These are phyloP conservation scores for Marasmius sp. DNA, from an alignment of 1,284 basidiomycete genomes.

Conservation along the genomic window DNA sequence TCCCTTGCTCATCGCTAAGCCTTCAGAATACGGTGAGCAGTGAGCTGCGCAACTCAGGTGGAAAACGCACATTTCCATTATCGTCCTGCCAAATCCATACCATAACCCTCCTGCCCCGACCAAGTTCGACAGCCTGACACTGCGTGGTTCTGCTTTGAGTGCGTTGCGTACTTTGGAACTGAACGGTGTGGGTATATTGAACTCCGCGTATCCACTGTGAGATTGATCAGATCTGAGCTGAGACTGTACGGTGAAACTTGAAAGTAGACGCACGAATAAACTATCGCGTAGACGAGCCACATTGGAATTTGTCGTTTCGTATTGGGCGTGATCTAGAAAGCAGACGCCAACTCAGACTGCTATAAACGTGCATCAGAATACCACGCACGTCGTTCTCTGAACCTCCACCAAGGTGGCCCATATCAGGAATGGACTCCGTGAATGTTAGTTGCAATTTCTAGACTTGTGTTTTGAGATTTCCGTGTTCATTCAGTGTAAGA, in stretches of 20 bases:
- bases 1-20: constrained; percentile 67
- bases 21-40: constrained; percentile 33
- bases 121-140: constrained; percentile 75
- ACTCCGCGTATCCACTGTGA: constrained; percentile 80
- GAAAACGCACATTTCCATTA: constrained; percentile 72
- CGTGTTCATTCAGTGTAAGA: not conserved
- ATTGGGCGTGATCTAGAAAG: constrained; percentile 62
- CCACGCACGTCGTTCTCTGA: constrained; percentile 76
- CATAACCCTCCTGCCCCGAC: constrained; percentile 87
- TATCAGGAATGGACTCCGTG: constrained; percentile 78
- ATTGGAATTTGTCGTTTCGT: constrained; percentile 81
- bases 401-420: constrained; percentile 86
- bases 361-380: constrained; percentile 9
- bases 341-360: constrained; percentile 3
- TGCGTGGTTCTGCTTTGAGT: constrained; percentile 79
- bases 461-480: constrained; percentile 2
- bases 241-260: not conserved
- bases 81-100: constrained; percentile 86
- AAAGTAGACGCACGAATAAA: constrained; percentile 61
- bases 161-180: constrained; percentile 76
- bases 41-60: not conserved
- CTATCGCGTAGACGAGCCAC: constrained; percentile 84
- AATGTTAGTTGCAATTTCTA: constrained; percentile 92
- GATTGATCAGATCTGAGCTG: not conserved
- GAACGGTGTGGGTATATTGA: constrained; percentile 79